These are phyloP conservation scores for Hypoxylon lenormandii DNA, from an alignment of 495 filamentous ascomycete genomes.

Conservation along the genomic window DNA sequence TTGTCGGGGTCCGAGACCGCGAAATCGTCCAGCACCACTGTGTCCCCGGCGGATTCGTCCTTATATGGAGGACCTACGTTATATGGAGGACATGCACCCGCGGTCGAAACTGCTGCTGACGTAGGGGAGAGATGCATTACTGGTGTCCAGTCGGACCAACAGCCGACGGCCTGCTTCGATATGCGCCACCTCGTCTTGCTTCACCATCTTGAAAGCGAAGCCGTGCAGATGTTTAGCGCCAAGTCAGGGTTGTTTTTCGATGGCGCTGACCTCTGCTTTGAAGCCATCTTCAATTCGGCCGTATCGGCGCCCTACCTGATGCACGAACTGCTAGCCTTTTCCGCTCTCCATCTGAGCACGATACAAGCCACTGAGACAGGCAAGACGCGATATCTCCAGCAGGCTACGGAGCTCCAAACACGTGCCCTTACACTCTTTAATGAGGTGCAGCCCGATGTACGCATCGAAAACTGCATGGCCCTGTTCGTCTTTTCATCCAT, in stretches of 20 bases:
- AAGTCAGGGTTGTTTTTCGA: too few relatives aligned
- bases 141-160: too few relatives aligned
- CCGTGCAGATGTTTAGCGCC: background rate
- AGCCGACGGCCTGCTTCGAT: constrained; percentile 32
- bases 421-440: constrained; percentile 57
- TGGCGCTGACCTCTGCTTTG: too few relatives aligned
- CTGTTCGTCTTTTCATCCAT: constrained; percentile 63
- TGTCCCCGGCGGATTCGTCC: background rate
- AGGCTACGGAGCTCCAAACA: constrained; percentile 58
- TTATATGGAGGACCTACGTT: too few relatives aligned
- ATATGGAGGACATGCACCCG: too few relatives aligned
- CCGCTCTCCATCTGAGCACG: constrained; percentile 57
- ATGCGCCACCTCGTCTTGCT: constrained; percentile 50
- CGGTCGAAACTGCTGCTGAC: too few relatives aligned
- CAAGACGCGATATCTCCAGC: constrained; percentile 43
- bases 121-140: too few relatives aligned
- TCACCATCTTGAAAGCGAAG: constrained; percentile 35
- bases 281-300: constrained; percentile 29
- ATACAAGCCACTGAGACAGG: background rate
- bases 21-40: too few relatives aligned
- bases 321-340: constrained; percentile 59
- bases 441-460: constrained; percentile 30
- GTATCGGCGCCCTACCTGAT: constrained; percentile 57
- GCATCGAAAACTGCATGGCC: constrained; percentile 55
- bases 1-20: too few relatives aligned